Evolutionary conservation across 208 protist genomes (phyloP).

Genomic region (Herpetomonas muscarum): DNA sequence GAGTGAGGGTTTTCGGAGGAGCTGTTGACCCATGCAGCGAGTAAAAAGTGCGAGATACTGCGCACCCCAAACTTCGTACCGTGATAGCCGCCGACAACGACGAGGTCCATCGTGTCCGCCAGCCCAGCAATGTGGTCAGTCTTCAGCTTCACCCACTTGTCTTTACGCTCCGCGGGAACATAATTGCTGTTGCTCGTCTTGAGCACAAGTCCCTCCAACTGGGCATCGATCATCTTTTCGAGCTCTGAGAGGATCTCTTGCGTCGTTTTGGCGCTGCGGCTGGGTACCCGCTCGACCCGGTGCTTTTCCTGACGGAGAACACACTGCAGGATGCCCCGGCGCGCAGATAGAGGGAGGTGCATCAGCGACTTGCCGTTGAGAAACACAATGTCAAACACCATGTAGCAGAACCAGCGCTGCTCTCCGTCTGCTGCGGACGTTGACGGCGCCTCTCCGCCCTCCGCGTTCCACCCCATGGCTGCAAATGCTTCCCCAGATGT

Average conservation of each 20-base stretch:
- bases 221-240: slow-evolving; percentile 20
- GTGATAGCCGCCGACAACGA: slow-evolving; percentile 50
- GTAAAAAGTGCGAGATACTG: slow-evolving; percentile 44
- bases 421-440: slow-evolving; percentile 4
- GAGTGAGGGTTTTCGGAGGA: slow-evolving; percentile 1
- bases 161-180: slow-evolving; percentile 37
- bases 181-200: slow-evolving; percentile 32
- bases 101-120: slow-evolving; percentile 38
- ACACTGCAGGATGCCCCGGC: slow-evolving; percentile 13
- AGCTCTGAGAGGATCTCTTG: slow-evolving; percentile 28
- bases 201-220: slow-evolving; percentile 48
- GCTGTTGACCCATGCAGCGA: slow-evolving; percentile 26
- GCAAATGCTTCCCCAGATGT: not conserved
- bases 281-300: slow-evolving; percentile 32
- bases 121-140: slow-evolving; percentile 43
- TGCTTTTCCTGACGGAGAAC: slow-evolving; percentile 15
- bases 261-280: slow-evolving; percentile 12
- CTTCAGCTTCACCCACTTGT: slow-evolving; percentile 73
- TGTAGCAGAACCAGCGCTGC: slow-evolving; percentile 44
- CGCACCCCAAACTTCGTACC: slow-evolving; percentile 53
- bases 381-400: slow-evolving; percentile 49
- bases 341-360: slow-evolving; percentile 15
- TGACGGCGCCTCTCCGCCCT: not conserved
- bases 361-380: slow-evolving; percentile 35
- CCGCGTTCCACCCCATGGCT: not conserved